A percentile compares a stretch with the other conserved stretches of the same genome.
Evolutionary conservation across 2,329 filamentous ascomycete genomes (phyloP).

Genomic region (Keithomyces neogunnii): DNA sequence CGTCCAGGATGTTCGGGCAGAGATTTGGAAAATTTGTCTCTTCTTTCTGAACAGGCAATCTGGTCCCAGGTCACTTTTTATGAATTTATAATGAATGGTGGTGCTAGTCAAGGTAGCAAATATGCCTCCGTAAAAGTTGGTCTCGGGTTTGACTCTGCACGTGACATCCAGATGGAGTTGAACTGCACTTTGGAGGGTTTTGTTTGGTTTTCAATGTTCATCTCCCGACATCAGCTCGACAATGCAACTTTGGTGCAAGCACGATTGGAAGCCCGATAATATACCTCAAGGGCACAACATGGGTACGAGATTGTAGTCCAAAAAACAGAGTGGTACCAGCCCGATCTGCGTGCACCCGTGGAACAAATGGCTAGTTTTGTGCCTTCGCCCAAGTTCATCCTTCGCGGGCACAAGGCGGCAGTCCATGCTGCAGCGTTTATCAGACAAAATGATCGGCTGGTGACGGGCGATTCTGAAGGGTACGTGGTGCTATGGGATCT

Average conservation of each 20-base stretch:
- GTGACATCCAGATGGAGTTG: too few relatives aligned
- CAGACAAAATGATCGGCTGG: conserved; percentile 62
- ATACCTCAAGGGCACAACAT: background rate
- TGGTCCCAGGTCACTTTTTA: too few relatives aligned
- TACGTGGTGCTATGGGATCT: conserved; percentile 84
- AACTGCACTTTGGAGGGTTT: too few relatives aligned
- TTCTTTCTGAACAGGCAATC: background rate
- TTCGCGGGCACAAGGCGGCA: conserved; percentile 76
- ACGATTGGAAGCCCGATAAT: background rate
- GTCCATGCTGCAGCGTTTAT: conserved; percentile 73
- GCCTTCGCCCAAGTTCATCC: conserved; percentile 48
- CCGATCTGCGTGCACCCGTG: background rate
- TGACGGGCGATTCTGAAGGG: conserved; percentile 84
- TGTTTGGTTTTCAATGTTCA: background rate
- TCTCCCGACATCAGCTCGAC: background rate
- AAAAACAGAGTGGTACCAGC: background rate
- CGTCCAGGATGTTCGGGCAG: background rate
- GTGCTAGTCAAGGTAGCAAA: too few relatives aligned
- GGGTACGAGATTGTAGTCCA: background rate
- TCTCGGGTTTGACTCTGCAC: too few relatives aligned
- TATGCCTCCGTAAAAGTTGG: too few relatives aligned
- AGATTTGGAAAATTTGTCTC: too few relatives aligned
- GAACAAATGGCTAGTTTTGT: conserved; percentile 18
- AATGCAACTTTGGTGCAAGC: background rate
- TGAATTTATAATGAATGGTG: too few relatives aligned